Evolutionary conservation across 2,329 filamentous ascomycete genomes (phyloP).

Genomic region (Nothophaeocryptopus gaeumannii): DNA sequence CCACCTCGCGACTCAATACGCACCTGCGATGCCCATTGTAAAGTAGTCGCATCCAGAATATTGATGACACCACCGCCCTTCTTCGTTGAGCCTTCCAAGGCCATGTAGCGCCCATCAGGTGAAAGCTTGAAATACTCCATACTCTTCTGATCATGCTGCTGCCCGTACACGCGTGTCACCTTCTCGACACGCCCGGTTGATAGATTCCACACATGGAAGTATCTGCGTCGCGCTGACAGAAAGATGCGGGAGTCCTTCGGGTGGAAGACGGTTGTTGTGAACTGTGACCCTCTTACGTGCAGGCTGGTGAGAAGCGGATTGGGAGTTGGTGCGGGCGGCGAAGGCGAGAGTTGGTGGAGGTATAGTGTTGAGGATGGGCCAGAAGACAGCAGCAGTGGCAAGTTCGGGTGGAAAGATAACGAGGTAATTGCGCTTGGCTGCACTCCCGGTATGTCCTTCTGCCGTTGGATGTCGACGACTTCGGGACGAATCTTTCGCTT

Average conservation of each 20-base stretch:
- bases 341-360: constrained; percentile 80
- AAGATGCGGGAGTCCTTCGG: constrained; percentile 72
- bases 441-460: constrained; percentile 76
- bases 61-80: constrained; percentile 90
- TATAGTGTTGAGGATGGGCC: constrained; percentile 81
- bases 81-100: constrained; percentile 70
- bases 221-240: constrained; percentile 81
- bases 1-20: constrained; percentile 78
- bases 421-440: constrained; percentile 77
- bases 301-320: constrained; percentile 90
- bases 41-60: constrained; percentile 71
- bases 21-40: constrained; percentile 83
- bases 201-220: constrained; percentile 94
- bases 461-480: constrained; percentile 82
- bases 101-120: constrained; percentile 83
- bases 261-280: constrained; percentile 79
- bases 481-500: constrained; percentile 77
- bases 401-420: constrained; percentile 83
- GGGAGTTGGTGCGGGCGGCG: constrained; percentile 66
- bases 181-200: constrained; percentile 78
- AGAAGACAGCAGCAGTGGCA: constrained; percentile 85
- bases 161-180: constrained; percentile 70
- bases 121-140: constrained; percentile 91
- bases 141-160: constrained; percentile 75
- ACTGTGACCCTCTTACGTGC: constrained; percentile 78